Conservation (phyloP, 768 basidiomycete species). For the Russula lepida region DNA sequence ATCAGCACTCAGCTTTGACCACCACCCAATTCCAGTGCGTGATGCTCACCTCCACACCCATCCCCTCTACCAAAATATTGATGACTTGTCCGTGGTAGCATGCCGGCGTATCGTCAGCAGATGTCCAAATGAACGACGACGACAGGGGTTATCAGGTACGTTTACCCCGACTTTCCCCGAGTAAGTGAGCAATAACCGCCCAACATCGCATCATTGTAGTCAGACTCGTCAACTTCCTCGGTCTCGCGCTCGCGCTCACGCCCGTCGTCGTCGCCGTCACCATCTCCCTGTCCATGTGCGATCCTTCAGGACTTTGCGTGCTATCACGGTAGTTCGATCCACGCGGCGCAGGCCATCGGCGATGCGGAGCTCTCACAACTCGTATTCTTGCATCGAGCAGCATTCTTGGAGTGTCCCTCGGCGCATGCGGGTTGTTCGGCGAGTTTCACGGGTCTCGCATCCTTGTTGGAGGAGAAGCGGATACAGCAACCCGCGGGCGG, state of each 20-base stretch:
- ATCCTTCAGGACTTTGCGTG: slow-evolving; percentile 12
- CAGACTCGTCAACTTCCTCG: slow-evolving; percentile 7
- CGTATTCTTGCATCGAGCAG: slow-evolving; percentile 13
- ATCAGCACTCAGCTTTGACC: slow-evolving; percentile 12
- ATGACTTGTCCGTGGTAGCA: background rate
- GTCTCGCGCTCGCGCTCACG: background rate
- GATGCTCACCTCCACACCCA: background rate
- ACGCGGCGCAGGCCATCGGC: background rate
- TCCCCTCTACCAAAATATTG: too few species aligned
- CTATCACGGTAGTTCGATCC: background rate
- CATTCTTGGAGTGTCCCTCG: slow-evolving; percentile 9
- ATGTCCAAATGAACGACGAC: slow-evolving; percentile 3
- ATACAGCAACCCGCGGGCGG: background rate
- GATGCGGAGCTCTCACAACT: slow-evolving; percentile 12
- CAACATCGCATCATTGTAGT: background rate
- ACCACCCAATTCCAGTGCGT: background rate
- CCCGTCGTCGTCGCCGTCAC: background rate
- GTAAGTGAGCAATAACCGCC: background rate
- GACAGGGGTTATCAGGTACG: slow-evolving; percentile 14
- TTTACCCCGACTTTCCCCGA: background rate
- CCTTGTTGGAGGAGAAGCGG: slow-evolving; percentile 8
- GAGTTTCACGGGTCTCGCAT: slow-evolving; percentile 5
- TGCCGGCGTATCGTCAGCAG: background rate
- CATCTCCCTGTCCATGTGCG: background rate
- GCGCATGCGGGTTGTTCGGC: slow-evolving; percentile 14